Evolutionary conservation across 306 rosid genomes (phyloP), one percentile per base, ranked within the genome.

Genomic region (Astragalus glycyphyllos): DNA sequence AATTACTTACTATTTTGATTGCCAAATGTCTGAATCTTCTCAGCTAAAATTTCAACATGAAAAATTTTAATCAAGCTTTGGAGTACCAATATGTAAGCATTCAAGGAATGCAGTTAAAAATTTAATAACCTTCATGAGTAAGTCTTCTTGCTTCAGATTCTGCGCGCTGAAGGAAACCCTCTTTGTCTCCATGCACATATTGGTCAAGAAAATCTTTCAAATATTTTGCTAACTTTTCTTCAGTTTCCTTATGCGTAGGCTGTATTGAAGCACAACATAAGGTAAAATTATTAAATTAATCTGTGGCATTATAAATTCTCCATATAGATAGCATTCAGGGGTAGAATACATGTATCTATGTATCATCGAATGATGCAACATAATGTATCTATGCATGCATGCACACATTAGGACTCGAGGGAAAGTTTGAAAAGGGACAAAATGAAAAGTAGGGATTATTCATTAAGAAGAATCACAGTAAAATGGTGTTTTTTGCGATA

Each of bases 241-340:
- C 99, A 79, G 97, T 87, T 79, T 94, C 99, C 79, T 56, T 89
- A 63, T 89, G 96, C 58, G 89, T 87, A 54, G 80, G 89, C 97
- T 94, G 72, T 65, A 68, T 50, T 58, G 77, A 79, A 41, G 16
- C 70, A 61, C 20, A 66, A 41, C 67, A 45, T 23, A 41, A 15
- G 42, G 61, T 44, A 29, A 29, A 32, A 12, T 68, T 20, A 20
- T 44, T 17, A 29, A 32, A 12, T 68, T 20, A 20, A 20, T 20
- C 23, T 20, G 23, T 20, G 23, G 23, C 23, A 20, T 20, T 20
- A 20, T 20, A 20, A 20, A 20, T 20, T 20, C 23, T 20, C 23
- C 23, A 20, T 2, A 20, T 20, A 20, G 23, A 20, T 20, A 20
- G 23, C 23, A 20, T 20, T 20, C 23, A 20, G 23, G 23, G 23